These are phyloP conservation scores for Corylus avellana DNA, from an alignment of 306 rosid species.

Conservation along the genomic window DNA sequence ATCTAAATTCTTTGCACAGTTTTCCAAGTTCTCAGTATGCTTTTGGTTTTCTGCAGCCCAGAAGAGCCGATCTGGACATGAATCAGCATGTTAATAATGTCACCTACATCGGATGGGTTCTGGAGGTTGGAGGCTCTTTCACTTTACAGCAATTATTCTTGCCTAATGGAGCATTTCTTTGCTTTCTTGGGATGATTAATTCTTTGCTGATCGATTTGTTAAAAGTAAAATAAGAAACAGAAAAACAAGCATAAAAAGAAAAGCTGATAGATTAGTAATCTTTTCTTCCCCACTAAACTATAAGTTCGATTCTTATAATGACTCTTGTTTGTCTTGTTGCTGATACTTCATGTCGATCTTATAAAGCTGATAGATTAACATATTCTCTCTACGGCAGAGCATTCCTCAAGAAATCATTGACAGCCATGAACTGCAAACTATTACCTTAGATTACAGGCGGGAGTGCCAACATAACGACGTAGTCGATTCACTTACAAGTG, in stretches of 20 bases:
- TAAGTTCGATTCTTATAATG: background rate
- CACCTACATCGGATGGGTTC: conserved; percentile 91
- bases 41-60: conserved; percentile 59
- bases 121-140: conserved; percentile 56
- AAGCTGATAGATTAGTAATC: background rate
- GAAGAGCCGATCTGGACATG: conserved; percentile 97
- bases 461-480: conserved; percentile 79
- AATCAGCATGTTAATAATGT: conserved; percentile 96
- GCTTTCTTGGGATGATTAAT: background rate
- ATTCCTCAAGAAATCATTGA: conserved; percentile 92
- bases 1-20: conserved; percentile 12
- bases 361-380: conserved; percentile 13
- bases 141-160: background rate
- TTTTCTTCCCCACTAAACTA: too few relatives aligned
- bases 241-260: background rate
- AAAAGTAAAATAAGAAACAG: background rate
- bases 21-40: conserved; percentile 38
- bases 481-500: conserved; percentile 80
- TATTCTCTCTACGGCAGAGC: conserved; percentile 53
- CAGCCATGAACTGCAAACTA: conserved; percentile 73
- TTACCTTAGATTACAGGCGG: conserved; percentile 93
- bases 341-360: background rate
- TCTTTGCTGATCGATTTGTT: background rate
- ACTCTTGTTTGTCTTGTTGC: background rate
- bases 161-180: background rate